Evolutionary conservation across 2,329 filamentous ascomycete species (phyloP).

Genomic region (Neofusicoccum umdonicola): DNA sequence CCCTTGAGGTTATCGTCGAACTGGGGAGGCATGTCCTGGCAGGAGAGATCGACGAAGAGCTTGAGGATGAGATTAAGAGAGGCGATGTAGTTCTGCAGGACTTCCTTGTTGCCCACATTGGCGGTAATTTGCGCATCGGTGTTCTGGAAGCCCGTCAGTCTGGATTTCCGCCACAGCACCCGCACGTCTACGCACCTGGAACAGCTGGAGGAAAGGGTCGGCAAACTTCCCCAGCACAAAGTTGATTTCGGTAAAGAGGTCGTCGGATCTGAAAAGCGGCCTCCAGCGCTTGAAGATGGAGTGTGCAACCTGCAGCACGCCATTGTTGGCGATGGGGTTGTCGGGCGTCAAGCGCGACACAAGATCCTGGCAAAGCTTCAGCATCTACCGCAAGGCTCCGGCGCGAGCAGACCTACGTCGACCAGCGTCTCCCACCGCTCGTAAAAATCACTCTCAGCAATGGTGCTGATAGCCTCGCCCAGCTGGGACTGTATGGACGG

Average conservation of each 20-base stretch:
- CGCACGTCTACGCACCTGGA: conserved; percentile 56
- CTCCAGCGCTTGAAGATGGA: conserved; percentile 97
- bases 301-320: conserved; percentile 94
- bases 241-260: conserved; percentile 91
- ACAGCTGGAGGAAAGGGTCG: conserved; percentile 74
- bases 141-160: conserved; percentile 42
- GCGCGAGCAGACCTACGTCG: conserved; percentile 54
- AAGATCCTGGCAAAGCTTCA: conserved; percentile 61
- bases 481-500: conserved; percentile 86
- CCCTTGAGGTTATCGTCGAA: conserved; percentile 84
- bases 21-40: conserved; percentile 88
- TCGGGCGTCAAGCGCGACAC: conserved; percentile 80
- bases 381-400: not conserved
- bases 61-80: conserved; percentile 87
- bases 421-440: conserved; percentile 94
- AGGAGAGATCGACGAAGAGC: conserved; percentile 95
- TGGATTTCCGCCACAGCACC: not conserved
- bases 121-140: conserved; percentile 69
- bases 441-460: conserved; percentile 98
- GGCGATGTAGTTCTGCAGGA: conserved; percentile 74
- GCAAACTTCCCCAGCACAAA: conserved; percentile 89
- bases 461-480: conserved; percentile 93
- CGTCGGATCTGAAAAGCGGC: conserved; percentile 88
- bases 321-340: conserved; percentile 83
- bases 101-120: conserved; percentile 71